Base-by-base conservation (phyloP, 176 grass and related monocot genomes). In the Zizania latifolia region DNA sequence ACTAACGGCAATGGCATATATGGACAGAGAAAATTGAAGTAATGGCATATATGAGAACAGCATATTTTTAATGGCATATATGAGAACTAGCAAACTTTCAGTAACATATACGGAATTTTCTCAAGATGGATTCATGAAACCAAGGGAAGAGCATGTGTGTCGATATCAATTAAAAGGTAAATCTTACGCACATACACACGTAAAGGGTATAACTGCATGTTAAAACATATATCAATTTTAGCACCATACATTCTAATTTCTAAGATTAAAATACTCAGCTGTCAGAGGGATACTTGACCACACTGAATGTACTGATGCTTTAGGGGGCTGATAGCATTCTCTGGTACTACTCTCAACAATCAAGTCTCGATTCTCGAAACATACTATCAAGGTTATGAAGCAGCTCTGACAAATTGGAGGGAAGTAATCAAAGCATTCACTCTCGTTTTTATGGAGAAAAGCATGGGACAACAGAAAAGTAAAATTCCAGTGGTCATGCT, bases 101-200 rank as follows among this genome's bases (percentile, higher is more conserved):
- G n/a, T n/a, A n/a, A n/a, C n/a, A n/a, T n/a, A n/a, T n/a, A n/a
- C n/a, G n/a, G n/a, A n/a, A n/a, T n/a, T n/a, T n/a, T n/a, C n/a
- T n/a, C n/a, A n/a, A n/a, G n/a, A n/a, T 78, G 45, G 50, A 82
- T 63, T 75, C 58, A 70, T 57, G 28, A 76, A 81, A 81, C 65
- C 57, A 86, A 55, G 35, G 51, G 4, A 27, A 61, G 33, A 79
- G 69, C 60, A 36, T 21, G 15, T 27, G 57, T 32, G 24, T 21
- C 24, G 60, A 50, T 61, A 30, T 48, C 10, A 77, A 33, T 34
- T 44, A 45, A 41, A 56, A 43, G 16, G 22, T 26, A 22, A 75
- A 48, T 43, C 37, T 62, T 70, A 36, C 62, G 32, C 61, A 3
- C 16, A 67, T 68, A 74, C 39, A 67, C 21, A 14, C 41, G 67